Conservation (phyloP, 2,329 filamentous ascomycete species). For the Didymosphaeria variabile region DNA sequence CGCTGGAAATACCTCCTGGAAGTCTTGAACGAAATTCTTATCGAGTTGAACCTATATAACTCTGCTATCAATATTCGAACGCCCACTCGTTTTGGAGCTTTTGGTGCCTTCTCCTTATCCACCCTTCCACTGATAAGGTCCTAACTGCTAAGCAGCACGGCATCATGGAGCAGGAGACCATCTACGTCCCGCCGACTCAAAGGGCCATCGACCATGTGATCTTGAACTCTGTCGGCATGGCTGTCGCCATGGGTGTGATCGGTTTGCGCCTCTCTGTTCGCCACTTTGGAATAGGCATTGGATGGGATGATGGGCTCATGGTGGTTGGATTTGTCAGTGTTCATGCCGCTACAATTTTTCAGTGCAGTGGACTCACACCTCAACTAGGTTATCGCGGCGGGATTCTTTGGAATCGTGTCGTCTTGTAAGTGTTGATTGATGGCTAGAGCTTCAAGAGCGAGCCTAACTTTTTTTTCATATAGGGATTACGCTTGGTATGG, state of each 20-base stretch:
- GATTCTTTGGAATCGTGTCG: constrained; percentile 4
- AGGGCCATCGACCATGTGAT: constrained; percentile 1
- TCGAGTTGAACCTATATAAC: not conserved
- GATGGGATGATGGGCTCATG: constrained; percentile 7
- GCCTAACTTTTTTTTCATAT: not conserved
- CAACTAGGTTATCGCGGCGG: not conserved
- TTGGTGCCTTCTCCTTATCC: not conserved
- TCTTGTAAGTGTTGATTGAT: constrained; percentile 3
- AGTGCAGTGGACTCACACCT: constrained; percentile 1
- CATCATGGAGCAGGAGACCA: constrained; percentile 7
- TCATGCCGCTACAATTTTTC: not conserved
- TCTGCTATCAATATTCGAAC: constrained; percentile 1
- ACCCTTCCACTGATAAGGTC: constrained; percentile 1
- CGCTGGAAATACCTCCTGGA: not conserved
- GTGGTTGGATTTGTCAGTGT: constrained; percentile 3
- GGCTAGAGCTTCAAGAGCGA: not conserved
- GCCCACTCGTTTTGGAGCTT: not conserved
- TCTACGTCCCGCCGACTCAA: constrained; percentile 6
- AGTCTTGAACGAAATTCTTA: constrained; percentile 2
- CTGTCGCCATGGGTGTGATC: constrained; percentile 5
- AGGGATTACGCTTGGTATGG: constrained; percentile 6
- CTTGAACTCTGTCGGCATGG: constrained; percentile 5
- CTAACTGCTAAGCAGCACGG: not conserved
- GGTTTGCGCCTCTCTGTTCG: constrained; percentile 2
- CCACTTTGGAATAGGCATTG: constrained; percentile 6